These are phyloP conservation scores for Myxozyma sirexii DNA, from an alignment of 805 yeast species.

Conservation along the genomic window DNA sequence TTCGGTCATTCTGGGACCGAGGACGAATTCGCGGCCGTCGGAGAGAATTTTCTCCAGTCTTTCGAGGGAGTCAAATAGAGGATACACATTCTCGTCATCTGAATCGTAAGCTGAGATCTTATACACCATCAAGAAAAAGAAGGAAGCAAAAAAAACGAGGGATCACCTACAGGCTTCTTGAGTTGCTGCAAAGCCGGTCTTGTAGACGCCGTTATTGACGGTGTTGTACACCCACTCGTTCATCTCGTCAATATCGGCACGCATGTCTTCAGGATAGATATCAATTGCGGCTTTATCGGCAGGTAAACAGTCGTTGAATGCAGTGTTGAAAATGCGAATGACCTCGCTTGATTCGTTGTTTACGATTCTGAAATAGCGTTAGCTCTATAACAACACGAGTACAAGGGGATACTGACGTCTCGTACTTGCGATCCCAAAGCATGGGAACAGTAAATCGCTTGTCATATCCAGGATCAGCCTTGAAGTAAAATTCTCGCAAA, in stretches of 20 bases:
- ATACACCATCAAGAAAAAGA: background rate
- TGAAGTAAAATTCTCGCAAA: slow-evolving; percentile 71
- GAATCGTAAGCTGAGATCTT: slow-evolving; percentile 40
- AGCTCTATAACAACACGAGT: background rate
- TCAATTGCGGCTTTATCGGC: slow-evolving; percentile 55
- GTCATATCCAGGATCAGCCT: slow-evolving; percentile 70
- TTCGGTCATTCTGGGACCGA: slow-evolving; percentile 75
- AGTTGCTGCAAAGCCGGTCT: slow-evolving; percentile 82
- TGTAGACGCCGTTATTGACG: slow-evolving; percentile 92
- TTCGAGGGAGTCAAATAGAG: slow-evolving; percentile 68
- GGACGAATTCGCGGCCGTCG: slow-evolving; percentile 49
- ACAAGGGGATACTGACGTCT: slow-evolving; percentile 47
- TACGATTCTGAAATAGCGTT: slow-evolving; percentile 54
- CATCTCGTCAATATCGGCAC: slow-evolving; percentile 67
- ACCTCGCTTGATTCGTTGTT: slow-evolving; percentile 87
- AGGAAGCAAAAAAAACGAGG: background rate
- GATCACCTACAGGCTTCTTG: slow-evolving; percentile 65
- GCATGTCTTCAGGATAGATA: slow-evolving; percentile 62
- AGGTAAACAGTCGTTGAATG: slow-evolving; percentile 52
- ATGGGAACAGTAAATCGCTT: slow-evolving; percentile 93
- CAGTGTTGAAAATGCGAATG: slow-evolving; percentile 77
- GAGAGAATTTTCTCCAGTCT: slow-evolving; percentile 64
- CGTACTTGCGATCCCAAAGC: slow-evolving; percentile 81
- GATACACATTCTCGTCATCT: slow-evolving; percentile 60
- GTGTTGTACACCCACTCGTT: slow-evolving; percentile 81